These are phyloP conservation scores for Aspergillus pseudonomiae DNA, from an alignment of 2,329 filamentous ascomycete species.

Conservation along the genomic window DNA sequence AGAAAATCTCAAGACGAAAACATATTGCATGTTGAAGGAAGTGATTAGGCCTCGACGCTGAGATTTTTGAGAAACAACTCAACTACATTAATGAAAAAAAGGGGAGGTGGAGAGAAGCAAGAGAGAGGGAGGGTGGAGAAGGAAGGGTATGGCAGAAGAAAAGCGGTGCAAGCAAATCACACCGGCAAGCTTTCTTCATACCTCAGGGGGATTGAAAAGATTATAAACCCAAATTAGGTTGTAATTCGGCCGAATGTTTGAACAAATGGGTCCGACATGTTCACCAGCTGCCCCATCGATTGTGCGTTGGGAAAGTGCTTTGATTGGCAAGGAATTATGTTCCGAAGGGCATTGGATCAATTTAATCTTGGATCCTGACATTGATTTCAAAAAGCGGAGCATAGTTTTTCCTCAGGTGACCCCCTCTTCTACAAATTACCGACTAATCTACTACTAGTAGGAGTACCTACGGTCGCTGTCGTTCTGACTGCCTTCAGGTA, in stretches of 20 bases:
- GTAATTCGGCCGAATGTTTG: background rate
- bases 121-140: background rate
- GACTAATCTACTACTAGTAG: background rate
- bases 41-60: background rate
- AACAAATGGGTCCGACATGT: background rate
- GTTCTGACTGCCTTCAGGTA: background rate
- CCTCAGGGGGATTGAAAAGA: background rate
- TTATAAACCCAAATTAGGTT: background rate
- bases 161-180: background rate
- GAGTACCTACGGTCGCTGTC: background rate
- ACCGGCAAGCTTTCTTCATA: background rate
- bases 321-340: conserved; percentile 3
- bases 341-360: background rate
- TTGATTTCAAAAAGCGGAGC: background rate
- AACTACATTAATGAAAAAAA: background rate
- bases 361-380: too few relatives aligned
- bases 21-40: background rate
- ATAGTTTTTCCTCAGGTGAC: conserved; percentile 3
- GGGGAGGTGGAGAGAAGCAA: background rate
- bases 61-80: background rate
- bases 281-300: background rate
- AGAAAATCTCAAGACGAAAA: background rate
- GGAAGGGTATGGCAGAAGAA: background rate
- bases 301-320: background rate
- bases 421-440: background rate